These are phyloP conservation scores for Nakazawaea sp. DNA, from an alignment of 805 yeast genomes.

Conservation along the genomic window DNA sequence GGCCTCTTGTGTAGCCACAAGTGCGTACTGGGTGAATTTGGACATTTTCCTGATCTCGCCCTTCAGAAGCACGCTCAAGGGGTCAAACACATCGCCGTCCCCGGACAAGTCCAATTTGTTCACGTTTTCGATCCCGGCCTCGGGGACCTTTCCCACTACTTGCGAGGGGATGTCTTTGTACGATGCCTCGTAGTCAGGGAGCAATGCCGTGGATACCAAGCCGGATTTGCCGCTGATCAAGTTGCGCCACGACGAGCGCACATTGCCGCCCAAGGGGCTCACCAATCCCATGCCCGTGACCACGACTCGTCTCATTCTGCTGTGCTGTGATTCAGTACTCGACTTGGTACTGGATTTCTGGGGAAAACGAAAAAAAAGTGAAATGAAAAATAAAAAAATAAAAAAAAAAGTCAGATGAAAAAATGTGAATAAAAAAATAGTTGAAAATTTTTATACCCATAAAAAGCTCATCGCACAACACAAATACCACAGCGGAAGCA, in stretches of 20 bases:
- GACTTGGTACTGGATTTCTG: no score
- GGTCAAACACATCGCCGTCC: conserved; percentile 35
- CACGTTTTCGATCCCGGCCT: conserved; percentile 10
- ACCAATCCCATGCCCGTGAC: conserved; percentile 88
- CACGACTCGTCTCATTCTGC: conserved; percentile 73
- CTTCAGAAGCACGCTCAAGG: conserved; percentile 38
- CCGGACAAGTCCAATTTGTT: conserved; percentile 14
- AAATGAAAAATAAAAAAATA: no score
- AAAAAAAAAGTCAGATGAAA: background rate
- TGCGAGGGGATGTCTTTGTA: conserved; percentile 57
- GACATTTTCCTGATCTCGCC: conserved; percentile 59
- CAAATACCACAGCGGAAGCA: no score
- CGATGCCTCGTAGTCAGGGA: conserved; percentile 31
- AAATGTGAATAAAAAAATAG: background rate
- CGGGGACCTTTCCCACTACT: conserved; percentile 72
- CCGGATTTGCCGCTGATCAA: conserved; percentile 52
- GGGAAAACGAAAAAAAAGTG: no score
- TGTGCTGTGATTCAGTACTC: no score
- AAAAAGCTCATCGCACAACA: background rate
- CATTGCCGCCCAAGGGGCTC: conserved; percentile 80
- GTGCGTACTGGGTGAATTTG: conserved; percentile 67
- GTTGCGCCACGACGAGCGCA: conserved; percentile 42
- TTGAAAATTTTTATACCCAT: background rate
- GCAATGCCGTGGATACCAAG: conserved; percentile 42
- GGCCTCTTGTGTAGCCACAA: conserved; percentile 76